These are phyloP conservation scores for Ensete glaucum DNA, from an alignment of 176 grass and related monocot species.

Conservation along the genomic window DNA sequence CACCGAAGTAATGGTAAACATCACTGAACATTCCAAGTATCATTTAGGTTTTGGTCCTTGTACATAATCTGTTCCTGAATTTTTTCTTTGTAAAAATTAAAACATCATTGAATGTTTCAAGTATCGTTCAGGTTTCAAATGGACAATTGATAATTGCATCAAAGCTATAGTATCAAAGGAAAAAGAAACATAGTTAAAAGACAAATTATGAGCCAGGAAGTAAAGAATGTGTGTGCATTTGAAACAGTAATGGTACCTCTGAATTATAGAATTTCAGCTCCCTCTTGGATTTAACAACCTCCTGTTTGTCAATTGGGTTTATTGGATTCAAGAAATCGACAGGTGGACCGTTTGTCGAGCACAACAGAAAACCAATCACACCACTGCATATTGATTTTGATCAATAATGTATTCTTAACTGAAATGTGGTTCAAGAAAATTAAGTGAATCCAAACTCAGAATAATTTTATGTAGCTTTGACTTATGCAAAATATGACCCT, in stretches of 20 bases:
- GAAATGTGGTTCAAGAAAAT: neutral
- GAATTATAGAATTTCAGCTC: conserved; percentile 93
- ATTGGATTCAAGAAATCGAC: conserved; percentile 71
- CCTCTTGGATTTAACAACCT: conserved; percentile 49
- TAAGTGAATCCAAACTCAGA: too few species aligned
- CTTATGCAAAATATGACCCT: too few species aligned
- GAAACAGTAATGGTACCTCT: conserved; percentile 26
- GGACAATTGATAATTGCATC: too few species aligned
- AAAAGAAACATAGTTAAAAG: neutral
- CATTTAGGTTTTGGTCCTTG: neutral
- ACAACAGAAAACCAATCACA: conserved; percentile 86
- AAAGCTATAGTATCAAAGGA: neutral
- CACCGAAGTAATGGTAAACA: neutral
- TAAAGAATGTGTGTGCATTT: neutral
- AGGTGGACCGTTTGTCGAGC: conserved; percentile 45
- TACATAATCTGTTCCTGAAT: neutral
- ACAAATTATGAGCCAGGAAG: neutral
- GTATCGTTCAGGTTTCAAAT: too few species aligned
- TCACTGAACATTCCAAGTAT: too few species aligned
- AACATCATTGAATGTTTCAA: too few species aligned
- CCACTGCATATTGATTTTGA: conserved; percentile 53
- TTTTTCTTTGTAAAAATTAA: neutral
- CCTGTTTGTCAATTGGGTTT: conserved; percentile 76
- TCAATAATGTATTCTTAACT: neutral
- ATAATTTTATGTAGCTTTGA: too few species aligned